Evolutionary conservation across 768 basidiomycete genomes (phyloP).

Genomic region (Dentipellis fragilis): DNA sequence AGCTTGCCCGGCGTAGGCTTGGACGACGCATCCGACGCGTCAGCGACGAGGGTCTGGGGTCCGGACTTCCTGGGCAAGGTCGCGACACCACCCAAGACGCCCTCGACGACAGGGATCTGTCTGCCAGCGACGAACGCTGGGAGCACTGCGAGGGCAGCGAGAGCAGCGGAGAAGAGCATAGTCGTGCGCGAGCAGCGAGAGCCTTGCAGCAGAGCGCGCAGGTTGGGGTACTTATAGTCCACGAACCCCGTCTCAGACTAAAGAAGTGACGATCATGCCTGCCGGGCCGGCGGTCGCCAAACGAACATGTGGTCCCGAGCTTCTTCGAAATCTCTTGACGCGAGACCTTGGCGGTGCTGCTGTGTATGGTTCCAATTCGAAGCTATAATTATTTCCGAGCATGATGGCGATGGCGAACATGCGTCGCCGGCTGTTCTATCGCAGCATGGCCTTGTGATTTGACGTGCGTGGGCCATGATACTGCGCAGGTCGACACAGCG

Average conservation of each 20-base stretch:
- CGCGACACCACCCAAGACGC: constrained; percentile 38
- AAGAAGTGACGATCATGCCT: background rate
- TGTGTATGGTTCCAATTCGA: background rate
- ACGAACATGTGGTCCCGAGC: background rate
- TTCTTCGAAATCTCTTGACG: background rate
- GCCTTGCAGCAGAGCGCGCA: background rate
- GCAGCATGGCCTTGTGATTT: no score
- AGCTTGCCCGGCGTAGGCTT: constrained; percentile 35
- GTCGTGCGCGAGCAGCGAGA: constrained; percentile 1
- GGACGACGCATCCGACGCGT: background rate
- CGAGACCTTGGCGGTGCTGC: background rate
- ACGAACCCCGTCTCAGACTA: constrained; percentile 10
- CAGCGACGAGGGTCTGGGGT: background rate
- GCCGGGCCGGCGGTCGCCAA: background rate
- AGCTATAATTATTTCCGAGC: background rate
- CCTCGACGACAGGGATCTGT: constrained; percentile 40
- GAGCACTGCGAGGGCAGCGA: constrained; percentile 12
- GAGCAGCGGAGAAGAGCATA: constrained; percentile 14
- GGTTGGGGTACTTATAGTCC: background rate
- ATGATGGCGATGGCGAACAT: background rate
- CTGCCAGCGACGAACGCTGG: constrained; percentile 17
- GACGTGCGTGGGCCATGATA: no score
- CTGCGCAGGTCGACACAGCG: no score
- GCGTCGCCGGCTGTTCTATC: background rate
- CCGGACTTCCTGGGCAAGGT: background rate